These are phyloP conservation scores for Beauveria brongniartii DNA, from an alignment of 2,329 filamentous ascomycete species.

Conservation along the genomic window DNA sequence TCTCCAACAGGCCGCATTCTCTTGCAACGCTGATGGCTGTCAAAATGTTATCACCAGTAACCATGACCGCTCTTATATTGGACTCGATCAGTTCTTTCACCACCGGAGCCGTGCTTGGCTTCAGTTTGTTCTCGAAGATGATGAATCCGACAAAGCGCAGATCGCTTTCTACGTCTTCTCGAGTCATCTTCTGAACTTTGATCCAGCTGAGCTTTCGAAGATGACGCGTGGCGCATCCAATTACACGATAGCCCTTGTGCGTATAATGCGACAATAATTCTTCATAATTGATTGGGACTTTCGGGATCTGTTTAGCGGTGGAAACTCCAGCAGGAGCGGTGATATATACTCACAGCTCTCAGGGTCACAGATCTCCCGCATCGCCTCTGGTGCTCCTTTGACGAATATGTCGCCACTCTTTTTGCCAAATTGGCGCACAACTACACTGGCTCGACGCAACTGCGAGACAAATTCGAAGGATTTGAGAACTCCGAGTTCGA, in stretches of 20 bases:
- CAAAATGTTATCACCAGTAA: conserved; percentile 94
- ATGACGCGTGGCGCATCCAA: conserved; percentile 87
- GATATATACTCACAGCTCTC: conserved; percentile 58
- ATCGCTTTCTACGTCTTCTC: conserved; percentile 72
- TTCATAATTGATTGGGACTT: conserved; percentile 80
- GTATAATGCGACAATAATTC: conserved; percentile 86
- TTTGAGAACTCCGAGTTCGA: conserved; percentile 86
- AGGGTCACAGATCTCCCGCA: conserved; percentile 82
- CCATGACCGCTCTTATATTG: conserved; percentile 87
- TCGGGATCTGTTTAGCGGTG: conserved; percentile 12
- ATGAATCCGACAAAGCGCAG: conserved; percentile 94
- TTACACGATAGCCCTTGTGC: conserved; percentile 91
- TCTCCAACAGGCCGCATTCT: conserved; percentile 77
- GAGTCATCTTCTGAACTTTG: conserved; percentile 88
- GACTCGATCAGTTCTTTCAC: conserved; percentile 75
- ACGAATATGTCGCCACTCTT: conserved; percentile 83
- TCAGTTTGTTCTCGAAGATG: conserved; percentile 97
- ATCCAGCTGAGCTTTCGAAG: conserved; percentile 85
- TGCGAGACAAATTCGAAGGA: conserved; percentile 94
- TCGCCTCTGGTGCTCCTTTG: conserved; percentile 93
- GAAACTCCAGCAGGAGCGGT: not conserved
- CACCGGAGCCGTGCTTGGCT: conserved; percentile 73
- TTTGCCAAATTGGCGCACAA: conserved; percentile 81
- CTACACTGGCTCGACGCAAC: conserved; percentile 81
- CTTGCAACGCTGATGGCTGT: conserved; percentile 93